Evolutionary conservation across 352 stramenopile genomes (phyloP).

Genomic region (Phytopythium montanum): DNA sequence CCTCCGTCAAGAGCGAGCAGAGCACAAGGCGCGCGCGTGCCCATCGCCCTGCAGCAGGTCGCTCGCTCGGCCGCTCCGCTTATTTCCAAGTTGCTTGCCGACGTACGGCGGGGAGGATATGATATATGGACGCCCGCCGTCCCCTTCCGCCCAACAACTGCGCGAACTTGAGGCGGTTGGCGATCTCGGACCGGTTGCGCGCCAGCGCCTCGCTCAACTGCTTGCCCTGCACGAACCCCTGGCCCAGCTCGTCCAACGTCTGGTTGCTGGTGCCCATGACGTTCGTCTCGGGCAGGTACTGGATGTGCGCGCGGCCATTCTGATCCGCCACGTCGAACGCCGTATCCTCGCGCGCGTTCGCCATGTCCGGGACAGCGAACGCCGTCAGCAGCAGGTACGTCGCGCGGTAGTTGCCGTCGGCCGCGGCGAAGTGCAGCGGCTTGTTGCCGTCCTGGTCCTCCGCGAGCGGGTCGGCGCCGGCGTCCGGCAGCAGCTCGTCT

Average conservation of each 20-base stretch:
- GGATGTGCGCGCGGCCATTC: conserved; percentile 63
- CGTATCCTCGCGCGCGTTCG: conserved; percentile 74
- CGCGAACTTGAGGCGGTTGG: conserved; percentile 77
- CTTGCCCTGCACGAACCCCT: conserved; percentile 56
- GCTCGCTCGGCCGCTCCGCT: neutral
- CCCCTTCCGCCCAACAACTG: conserved; percentile 26
- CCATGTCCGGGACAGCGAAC: conserved; percentile 79
- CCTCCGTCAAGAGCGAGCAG: neutral
- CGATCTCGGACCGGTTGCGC: conserved; percentile 60
- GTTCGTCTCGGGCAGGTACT: conserved; percentile 79
- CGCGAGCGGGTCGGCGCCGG: conserved; percentile 64
- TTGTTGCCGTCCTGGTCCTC: conserved; percentile 82
- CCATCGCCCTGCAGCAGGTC: neutral
- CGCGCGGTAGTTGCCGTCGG: conserved; percentile 68
- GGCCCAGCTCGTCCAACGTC: conserved; percentile 53
- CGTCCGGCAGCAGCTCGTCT: conserved; percentile 67
- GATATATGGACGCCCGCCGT: neutral
- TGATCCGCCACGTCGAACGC: conserved; percentile 72
- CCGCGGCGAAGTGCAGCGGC: conserved; percentile 73
- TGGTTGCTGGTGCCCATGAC: conserved; percentile 52
- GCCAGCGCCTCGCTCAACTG: conserved; percentile 58
- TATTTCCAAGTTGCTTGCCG: neutral
- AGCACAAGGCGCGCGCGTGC: neutral
- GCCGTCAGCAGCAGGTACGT: conserved; percentile 81
- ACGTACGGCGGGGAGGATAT: neutral